Evolutionary conservation across 805 yeast genomes (phyloP), one percentile per base, ranked within the genome.

Genomic region (Yamadazyma endophytica): DNA sequence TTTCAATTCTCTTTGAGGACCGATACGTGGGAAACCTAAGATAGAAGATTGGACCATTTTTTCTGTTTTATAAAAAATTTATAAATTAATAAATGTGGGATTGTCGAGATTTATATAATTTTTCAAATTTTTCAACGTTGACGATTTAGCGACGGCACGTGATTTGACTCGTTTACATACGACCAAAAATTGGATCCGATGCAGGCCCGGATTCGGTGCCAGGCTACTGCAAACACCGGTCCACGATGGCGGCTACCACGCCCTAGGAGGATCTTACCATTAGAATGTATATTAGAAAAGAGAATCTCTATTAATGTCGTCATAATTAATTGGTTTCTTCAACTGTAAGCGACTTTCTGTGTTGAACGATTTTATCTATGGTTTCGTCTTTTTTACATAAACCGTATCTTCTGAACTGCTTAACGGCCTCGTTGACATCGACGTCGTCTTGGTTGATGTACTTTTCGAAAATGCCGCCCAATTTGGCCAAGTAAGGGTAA

Each of bases 21-120:
- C 98, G 61, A 90, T 92, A 77, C 98, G 92, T 73, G 98, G 98
- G 92, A 92, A 92, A 68, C 98, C 98, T 72, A 92, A 79, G 55
- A 92, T 94, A 61, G 96, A 79, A 46, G 97, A 90, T 70, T 82
- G 82, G 70, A 90, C 97, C 97, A 90, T 90, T 56, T 39, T 73
- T 22, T 24, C 14, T 19, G 21, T 9, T 19, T 19, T 19, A 4
- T 12, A 4, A 13, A 19, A 26, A 22, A 26, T 23, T 26, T n/a
- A n/a, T 19, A 26, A 18, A 12, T 18, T 26, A n/a, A 5, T 4
- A 13, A 13, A 26, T 19, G 29, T 26, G 29, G 18, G 20, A 11
- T 17, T 5, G 7, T 14, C 21, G 20, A 28, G 17, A 28, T 5
- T 28, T 29, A 28, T 24, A 14, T 13, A 11, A 23, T 29, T 30